A percentile compares a stretch with the other conserved stretches of the same genome.
Evolutionary conservation across 1,284 basidiomycete species (phyloP).

Genomic region (Termitomyces sp.): DNA sequence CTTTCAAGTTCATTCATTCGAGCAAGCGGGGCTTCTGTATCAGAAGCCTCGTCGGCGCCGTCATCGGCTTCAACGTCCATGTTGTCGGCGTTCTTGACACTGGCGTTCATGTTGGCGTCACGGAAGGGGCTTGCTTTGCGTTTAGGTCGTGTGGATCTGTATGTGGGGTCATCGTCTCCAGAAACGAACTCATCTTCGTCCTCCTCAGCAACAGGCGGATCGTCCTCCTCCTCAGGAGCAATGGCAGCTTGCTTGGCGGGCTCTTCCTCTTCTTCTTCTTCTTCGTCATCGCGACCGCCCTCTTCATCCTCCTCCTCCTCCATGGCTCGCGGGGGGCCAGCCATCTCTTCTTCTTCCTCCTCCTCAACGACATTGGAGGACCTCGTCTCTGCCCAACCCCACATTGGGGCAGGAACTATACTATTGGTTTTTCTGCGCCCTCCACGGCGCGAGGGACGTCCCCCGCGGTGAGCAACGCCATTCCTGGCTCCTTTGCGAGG

Average conservation of each 20-base stretch:
- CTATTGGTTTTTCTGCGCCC: slow-evolving; percentile 57
- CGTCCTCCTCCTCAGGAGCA: slow-evolving; percentile 21
- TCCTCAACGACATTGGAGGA: slow-evolving; percentile 36
- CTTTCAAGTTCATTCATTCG: slow-evolving; percentile 28
- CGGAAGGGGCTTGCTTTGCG: slow-evolving; percentile 11
- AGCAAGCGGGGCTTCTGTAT: slow-evolving; percentile 16
- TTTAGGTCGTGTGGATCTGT: slow-evolving; percentile 12
- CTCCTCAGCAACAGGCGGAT: slow-evolving; percentile 23
- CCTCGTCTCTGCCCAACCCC: slow-evolving; percentile 67
- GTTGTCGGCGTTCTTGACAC: slow-evolving; percentile 12
- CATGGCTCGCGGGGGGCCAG: slow-evolving; percentile 52
- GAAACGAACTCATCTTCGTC: slow-evolving; percentile 15
- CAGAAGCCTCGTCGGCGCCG: slow-evolving; percentile 18
- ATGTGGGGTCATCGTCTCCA: slow-evolving; percentile 13
- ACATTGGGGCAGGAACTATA: slow-evolving; percentile 69
- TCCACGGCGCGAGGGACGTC: slow-evolving; percentile 19
- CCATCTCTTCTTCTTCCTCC: slow-evolving; percentile 53
- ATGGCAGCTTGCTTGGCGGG: slow-evolving; percentile 2
- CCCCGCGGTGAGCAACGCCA: slow-evolving; percentile 16
- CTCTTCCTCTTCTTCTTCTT: slow-evolving; percentile 16
- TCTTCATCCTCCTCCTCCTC: slow-evolving; percentile 51
- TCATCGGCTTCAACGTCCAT: slow-evolving; percentile 23
- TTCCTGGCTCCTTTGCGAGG: slow-evolving; percentile 12
- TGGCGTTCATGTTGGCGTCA: slow-evolving; percentile 13
- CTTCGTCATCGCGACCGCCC: slow-evolving; percentile 17